Conservation (phyloP, 257 asterid genomes). For the Buddleja alternifolia region DNA sequence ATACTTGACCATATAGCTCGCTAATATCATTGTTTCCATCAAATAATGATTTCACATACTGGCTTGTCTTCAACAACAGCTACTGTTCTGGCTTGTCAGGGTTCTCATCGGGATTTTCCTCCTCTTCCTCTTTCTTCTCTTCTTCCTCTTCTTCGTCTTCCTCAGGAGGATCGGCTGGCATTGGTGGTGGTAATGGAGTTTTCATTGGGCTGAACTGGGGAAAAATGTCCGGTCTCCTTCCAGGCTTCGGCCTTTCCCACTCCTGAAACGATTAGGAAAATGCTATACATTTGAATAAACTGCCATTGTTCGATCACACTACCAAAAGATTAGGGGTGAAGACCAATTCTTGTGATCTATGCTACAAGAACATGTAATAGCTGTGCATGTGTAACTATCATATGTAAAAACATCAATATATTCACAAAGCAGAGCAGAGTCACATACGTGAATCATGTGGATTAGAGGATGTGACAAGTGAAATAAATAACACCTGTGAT, state of each 20-base stretch:
- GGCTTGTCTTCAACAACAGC: slow-evolving; percentile 1
- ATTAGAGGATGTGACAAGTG: no score
- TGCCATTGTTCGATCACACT: no score
- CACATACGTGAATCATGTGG: no score
- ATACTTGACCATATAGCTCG: not conserved
- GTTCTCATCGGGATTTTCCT: slow-evolving; percentile 52
- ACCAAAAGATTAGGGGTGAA: no score
- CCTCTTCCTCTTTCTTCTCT: slow-evolving; percentile 64
- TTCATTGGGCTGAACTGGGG: slow-evolving; percentile 95
- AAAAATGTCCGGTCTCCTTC: slow-evolving; percentile 77
- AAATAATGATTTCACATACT: not conserved
- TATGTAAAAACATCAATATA: no score
- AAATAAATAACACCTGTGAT: no score
- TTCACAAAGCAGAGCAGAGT: no score
- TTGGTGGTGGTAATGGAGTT: slow-evolving; percentile 83
- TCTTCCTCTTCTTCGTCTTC: slow-evolving; percentile 83
- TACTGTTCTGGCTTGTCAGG: slow-evolving; percentile 38
- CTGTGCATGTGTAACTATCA: no score
- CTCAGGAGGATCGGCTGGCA: slow-evolving; percentile 70
- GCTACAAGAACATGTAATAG: no score
- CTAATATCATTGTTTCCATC: not conserved
- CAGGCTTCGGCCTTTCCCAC: slow-evolving; percentile 74
- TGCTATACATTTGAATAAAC: not conserved
- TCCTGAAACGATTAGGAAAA: slow-evolving; percentile 45
- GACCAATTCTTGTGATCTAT: no score